Evolutionary conservation across 208 protist species (phyloP).

Genomic region (Crithidia brevicula): DNA sequence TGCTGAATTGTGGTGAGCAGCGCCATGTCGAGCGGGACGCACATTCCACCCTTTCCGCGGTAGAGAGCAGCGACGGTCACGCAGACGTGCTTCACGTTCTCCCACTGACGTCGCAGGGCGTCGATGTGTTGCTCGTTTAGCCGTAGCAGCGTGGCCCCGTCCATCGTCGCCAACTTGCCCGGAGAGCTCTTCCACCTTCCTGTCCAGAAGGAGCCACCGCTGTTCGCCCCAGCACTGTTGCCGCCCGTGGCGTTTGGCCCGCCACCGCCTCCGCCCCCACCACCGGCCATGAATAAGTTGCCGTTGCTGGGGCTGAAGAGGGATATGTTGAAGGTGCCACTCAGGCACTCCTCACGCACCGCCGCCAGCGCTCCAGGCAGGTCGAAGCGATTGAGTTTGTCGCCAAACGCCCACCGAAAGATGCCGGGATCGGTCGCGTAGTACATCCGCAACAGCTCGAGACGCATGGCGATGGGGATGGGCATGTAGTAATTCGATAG

Average conservation of each 20-base stretch:
- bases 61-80: conserved; percentile 70
- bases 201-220: conserved; percentile 27
- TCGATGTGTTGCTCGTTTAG: conserved; percentile 26
- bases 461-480: conserved; percentile 63
- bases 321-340: background rate
- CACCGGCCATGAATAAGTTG: background rate
- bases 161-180: conserved; percentile 26
- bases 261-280: background rate
- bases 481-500: conserved; percentile 76
- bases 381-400: conserved; percentile 61
- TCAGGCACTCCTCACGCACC: conserved; percentile 21
- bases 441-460: conserved; percentile 71
- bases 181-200: conserved; percentile 34
- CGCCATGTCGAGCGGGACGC: conserved; percentile 59
- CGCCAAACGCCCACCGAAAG: conserved; percentile 77
- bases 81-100: conserved; percentile 83
- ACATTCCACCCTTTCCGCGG: conserved; percentile 68
- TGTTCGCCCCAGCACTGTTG: background rate
- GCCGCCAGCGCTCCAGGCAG: conserved; percentile 19
- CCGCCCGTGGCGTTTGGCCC: background rate
- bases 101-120: conserved; percentile 76
- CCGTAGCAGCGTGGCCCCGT: conserved; percentile 22
- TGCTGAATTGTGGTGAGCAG: conserved; percentile 73
- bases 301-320: background rate
- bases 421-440: conserved; percentile 74